Conservation (phyloP, 2,329 filamentous ascomycete species). For the Sarocladiaceae sp. region DNA sequence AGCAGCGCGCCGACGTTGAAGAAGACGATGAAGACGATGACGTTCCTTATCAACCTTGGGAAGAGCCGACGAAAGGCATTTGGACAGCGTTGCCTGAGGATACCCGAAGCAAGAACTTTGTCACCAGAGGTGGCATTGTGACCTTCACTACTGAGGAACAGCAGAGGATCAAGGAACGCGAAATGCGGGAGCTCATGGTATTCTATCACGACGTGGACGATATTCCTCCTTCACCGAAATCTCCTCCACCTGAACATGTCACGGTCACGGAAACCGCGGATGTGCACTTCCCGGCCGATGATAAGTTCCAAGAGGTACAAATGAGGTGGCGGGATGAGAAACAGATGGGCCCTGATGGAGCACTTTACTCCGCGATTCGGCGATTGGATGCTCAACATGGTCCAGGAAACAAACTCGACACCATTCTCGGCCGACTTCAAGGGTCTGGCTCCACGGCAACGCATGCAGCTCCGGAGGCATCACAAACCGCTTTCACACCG, state of each 20-base stretch:
- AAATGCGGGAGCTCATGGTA: constrained; percentile 57
- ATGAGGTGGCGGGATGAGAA: constrained; percentile 43
- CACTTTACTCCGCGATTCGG: constrained; percentile 37
- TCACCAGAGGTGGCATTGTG: constrained; percentile 49
- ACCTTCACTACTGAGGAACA: constrained; percentile 52
- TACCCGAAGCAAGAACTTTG: constrained; percentile 43
- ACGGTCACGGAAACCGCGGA: constrained; percentile 22
- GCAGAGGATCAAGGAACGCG: constrained; percentile 50
- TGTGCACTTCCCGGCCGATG: constrained; percentile 32
- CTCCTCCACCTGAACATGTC: constrained; percentile 36
- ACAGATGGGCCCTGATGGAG: constrained; percentile 38
- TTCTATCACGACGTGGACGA: constrained; percentile 51
- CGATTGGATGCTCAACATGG: constrained; percentile 36
- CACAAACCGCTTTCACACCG: neutral
- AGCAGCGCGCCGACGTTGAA: constrained; percentile 43
- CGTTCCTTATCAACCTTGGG: constrained; percentile 48
- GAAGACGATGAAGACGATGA: constrained; percentile 55
- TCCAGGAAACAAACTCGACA: constrained; percentile 32
- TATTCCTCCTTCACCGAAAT: constrained; percentile 54
- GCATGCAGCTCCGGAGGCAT: neutral
- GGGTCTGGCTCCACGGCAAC: constrained; percentile 13
- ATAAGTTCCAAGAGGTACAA: constrained; percentile 44
- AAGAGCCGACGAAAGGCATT: constrained; percentile 41
- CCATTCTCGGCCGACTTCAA: constrained; percentile 33
- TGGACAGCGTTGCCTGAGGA: constrained; percentile 43